Base-by-base conservation (phyloP, 2,329 filamentous ascomycete genomes). In the Trichoderma afroharzianum region DNA sequence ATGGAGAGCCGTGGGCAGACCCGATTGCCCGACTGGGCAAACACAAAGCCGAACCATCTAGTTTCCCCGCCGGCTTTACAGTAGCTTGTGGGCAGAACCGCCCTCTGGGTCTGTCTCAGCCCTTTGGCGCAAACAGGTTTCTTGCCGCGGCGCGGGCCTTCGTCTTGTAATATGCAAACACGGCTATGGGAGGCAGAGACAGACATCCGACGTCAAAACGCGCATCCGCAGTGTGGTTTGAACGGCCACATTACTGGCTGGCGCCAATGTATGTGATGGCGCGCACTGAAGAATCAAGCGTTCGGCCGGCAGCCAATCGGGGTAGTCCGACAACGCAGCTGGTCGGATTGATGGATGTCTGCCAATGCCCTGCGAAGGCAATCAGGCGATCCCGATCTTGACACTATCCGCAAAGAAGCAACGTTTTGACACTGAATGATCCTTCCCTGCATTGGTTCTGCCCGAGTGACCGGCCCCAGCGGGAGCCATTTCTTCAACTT, bases 1-100 rank as follows among this genome's bases (percentile, higher is more conserved):
- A 50, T 47, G 47, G 68, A 70, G 68, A 58, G 68, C 24, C 64
- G 64, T 68, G 64, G 64, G 32, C 64, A 68, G 69, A 53, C 36
- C 69, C 62, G 62, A 67, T 67, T 58, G 59, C 63, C 53, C 53
- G 55, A 68, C 53, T 68, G 28, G 69, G 63, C 26, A 71, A 68
- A 33, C 39, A 68, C 21, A 30, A 28, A 24, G 36, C 50, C 68
- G 55, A 47, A 59, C 61, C 68, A 58, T 33, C 21, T 43, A 21
- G 57, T 24, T 66, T 47, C 68, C 68, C 68, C 61, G 68, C 68
- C 32, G 36, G 6, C 47, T 24, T 47, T 47, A n/a, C n/a, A n/a
- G n/a, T n/a, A 47, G 55, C n/a, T 24, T 68, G 26, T 53, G 47
- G 47, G 21, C 53, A 58, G 21, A 59, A 47, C 66, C 50, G 32